Percentiles rank a stretch among this genome's conserved stretches.
Conservation (phyloP, 129 eudicot genomes). For the Chrysanthemum seticuspe region DNA sequence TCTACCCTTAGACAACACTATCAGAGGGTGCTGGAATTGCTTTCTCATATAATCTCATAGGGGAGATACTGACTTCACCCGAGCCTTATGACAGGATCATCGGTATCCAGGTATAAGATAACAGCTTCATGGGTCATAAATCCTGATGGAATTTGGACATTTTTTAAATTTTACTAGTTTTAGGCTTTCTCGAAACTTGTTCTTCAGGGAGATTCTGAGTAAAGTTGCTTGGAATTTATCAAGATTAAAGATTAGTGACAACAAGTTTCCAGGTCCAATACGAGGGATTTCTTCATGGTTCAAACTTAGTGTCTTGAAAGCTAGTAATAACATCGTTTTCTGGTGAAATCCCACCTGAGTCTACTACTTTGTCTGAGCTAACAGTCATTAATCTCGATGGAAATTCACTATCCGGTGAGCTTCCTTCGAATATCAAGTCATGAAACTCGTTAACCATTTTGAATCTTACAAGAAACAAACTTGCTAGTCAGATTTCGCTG, state of each 20-base stretch:
- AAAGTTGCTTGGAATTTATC: slow-evolving; percentile 30
- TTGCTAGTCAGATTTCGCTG: slow-evolving; percentile 59
- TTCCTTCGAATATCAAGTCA: slow-evolving; percentile 40
- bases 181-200: slow-evolving; percentile 37
- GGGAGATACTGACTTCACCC: slow-evolving; percentile 18
- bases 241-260: slow-evolving; percentile 42
- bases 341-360: slow-evolving; percentile 51
- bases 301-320: slow-evolving; percentile 37
- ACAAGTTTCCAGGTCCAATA: slow-evolving; percentile 53
- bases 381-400: slow-evolving; percentile 36
- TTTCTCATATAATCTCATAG: slow-evolving; percentile 11
- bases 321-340: slow-evolving; percentile 42
- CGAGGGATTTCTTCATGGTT: slow-evolving; percentile 42
- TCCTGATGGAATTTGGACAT: slow-evolving; percentile 58
- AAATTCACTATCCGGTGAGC: slow-evolving; percentile 47
- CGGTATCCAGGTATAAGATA: slow-evolving; percentile 19
- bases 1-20: too few relatives aligned
- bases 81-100: slow-evolving; percentile 35
- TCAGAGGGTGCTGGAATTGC: not conserved
- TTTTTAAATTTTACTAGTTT: slow-evolving; percentile 13
- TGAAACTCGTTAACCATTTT: slow-evolving; percentile 41
- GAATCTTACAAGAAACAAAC: slow-evolving; percentile 45
- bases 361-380: slow-evolving; percentile 41
- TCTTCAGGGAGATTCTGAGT: slow-evolving; percentile 49
- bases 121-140: slow-evolving; percentile 45